Conservation (phyloP, 768 basidiomycete species). For the Collybia nuda region DNA sequence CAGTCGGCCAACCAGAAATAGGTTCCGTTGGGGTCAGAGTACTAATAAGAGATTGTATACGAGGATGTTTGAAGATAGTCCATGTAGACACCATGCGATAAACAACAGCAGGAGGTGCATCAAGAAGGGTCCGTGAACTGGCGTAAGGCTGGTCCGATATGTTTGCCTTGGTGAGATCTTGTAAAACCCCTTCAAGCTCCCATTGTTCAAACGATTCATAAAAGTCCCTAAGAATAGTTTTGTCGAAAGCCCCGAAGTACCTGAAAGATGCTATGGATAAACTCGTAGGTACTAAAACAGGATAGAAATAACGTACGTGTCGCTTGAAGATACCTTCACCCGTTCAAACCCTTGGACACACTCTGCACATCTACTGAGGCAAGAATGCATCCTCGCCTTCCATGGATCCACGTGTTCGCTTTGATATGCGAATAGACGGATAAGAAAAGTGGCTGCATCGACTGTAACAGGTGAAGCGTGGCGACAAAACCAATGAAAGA, state of each 20-base stretch:
- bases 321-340: conserved; percentile 61
- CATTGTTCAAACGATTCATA: conserved; percentile 64
- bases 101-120: conserved; percentile 47
- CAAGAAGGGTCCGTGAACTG: conserved; percentile 28
- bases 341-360: conserved; percentile 71
- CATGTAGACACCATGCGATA: conserved; percentile 69
- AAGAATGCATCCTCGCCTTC: conserved; percentile 54
- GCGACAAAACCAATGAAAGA: conserved; percentile 82
- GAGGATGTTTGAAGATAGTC: conserved; percentile 49
- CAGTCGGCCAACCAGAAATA: conserved; percentile 52
- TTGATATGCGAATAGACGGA: conserved; percentile 80
- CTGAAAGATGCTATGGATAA: conserved; percentile 34
- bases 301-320: conserved; percentile 59
- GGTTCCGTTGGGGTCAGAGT: conserved; percentile 31
- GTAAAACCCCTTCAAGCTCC: conserved; percentile 55
- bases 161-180: conserved; percentile 38
- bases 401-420: conserved; percentile 59
- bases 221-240: conserved; percentile 52
- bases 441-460: conserved; percentile 76
- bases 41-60: conserved; percentile 42
- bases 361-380: conserved; percentile 61
- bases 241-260: conserved; percentile 70
- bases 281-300: conserved; percentile 5
- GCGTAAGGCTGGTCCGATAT: conserved; percentile 15
- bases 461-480: conserved; percentile 53